phyloP scores from a whole-genome alignment of 1,284 basidiomycete species.

The Somion occarium region DNA sequence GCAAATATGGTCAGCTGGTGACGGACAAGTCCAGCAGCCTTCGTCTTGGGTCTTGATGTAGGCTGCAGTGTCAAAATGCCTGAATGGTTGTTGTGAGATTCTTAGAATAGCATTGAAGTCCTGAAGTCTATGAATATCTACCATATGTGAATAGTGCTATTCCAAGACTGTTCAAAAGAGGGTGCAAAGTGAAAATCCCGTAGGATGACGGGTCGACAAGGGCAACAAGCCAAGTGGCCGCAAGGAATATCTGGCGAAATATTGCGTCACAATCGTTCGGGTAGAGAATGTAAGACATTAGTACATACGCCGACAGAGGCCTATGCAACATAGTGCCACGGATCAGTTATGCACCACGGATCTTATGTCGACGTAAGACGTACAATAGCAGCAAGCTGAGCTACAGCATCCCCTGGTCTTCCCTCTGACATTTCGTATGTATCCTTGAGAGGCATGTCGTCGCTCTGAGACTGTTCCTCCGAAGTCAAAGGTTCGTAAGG shows the following conservation, averaged over 20 bases:
- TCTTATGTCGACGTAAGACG: too few relatives aligned
- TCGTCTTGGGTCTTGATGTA: slow-evolving; percentile 60
- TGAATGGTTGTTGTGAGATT: slow-evolving; percentile 20
- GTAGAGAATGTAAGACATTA: neutral
- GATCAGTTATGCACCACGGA: neutral
- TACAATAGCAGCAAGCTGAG: slow-evolving; percentile 36
- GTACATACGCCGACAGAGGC: slow-evolving; percentile 24
- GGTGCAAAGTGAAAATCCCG: slow-evolving; percentile 65
- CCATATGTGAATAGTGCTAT: slow-evolving; percentile 56
- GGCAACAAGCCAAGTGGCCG: slow-evolving; percentile 50
- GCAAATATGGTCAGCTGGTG: slow-evolving; percentile 58
- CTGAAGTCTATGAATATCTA: slow-evolving; percentile 20
- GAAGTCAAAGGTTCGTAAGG: slow-evolving; percentile 17
- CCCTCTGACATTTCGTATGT: slow-evolving; percentile 33
- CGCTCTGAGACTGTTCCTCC: slow-evolving; percentile 10
- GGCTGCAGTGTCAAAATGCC: slow-evolving; percentile 75
- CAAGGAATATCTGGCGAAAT: slow-evolving; percentile 37
- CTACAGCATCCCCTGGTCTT: slow-evolving; percentile 35
- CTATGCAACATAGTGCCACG: slow-evolving; percentile 13
- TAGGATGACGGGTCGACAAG: slow-evolving; percentile 40
- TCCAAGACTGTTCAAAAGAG: slow-evolving; percentile 52
- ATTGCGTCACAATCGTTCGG: neutral
- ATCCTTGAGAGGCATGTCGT: slow-evolving; percentile 33
- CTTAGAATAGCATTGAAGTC: neutral
- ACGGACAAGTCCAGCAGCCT: slow-evolving; percentile 56